phyloP scores from a whole-genome alignment of 176 grass and related monocot genomes.

The Rhipidocladum racemiflorum region DNA sequence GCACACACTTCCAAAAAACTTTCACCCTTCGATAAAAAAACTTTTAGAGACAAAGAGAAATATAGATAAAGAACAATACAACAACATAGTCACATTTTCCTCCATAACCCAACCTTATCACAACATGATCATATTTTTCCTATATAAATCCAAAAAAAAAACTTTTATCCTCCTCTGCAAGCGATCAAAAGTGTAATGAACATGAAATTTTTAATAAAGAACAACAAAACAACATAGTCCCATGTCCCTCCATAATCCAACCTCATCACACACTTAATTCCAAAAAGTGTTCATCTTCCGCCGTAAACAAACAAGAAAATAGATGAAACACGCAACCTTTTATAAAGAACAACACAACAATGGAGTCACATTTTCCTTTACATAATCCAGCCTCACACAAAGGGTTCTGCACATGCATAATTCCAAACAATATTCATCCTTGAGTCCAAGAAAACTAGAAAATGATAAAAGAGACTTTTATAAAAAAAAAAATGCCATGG shows the following conservation, averaged over 20 bases:
- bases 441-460: neutral
- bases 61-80: neutral
- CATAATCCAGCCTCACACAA: neutral
- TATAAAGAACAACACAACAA: neutral
- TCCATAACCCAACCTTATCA: neutral
- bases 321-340: neutral
- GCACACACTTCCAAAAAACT: neutral
- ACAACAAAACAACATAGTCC: neutral
- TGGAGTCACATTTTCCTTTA: neutral
- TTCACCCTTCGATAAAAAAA: neutral
- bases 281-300: neutral
- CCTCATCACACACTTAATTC: neutral
- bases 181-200: neutral
- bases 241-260: neutral
- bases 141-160: neutral
- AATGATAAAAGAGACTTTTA: neutral
- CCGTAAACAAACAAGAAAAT: neutral
- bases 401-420: neutral
- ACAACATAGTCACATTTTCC: neutral
- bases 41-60: too few relatives aligned
- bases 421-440: neutral
- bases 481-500: neutral
- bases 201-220: neutral
- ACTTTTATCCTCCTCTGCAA: neutral
- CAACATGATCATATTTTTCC: neutral